Evolutionary conservation across 208 protist species (phyloP), one percentile per base, ranked within the genome.

Genomic region (Herpetomonas samuelpessoai): DNA sequence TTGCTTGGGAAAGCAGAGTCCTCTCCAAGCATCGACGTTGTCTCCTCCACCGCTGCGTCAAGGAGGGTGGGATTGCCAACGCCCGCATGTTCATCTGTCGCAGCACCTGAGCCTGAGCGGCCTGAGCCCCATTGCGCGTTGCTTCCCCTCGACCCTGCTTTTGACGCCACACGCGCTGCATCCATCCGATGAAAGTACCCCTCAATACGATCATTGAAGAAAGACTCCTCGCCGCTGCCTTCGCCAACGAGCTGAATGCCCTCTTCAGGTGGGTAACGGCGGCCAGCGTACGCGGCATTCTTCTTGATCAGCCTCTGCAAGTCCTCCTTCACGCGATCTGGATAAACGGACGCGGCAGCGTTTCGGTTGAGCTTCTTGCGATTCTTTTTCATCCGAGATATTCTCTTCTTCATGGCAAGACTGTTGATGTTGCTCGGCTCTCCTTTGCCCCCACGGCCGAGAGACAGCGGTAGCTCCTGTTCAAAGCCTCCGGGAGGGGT

Each of bases 401-500:
- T 26, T 48, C 25, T 46, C 66, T 49, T 39, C 30, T 9, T 14
- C 22, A 3, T 4, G 24, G 52, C 35, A 7, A 57, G 52, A 6
- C n/a, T 30, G 59, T 88, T 88, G 28, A 78, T 74, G 48, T 61
- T 81, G 68, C 81, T 88, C 45, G 77, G 45, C 48, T 71, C 58
- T 2, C 81, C 81, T 38, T 81, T 83, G 14, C 65, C 77, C 18
- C 50, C 65, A 3, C 65, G 59, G 25, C 81, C 81, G 51, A 88
- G 76, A 16, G 76, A 79, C 1, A 71, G 60, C 25, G 81, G 81
- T 19, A 84, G 67, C n/a, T 27, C 54, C 50, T 88, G 72, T 2
- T 77, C 70, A 47, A 88, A 83, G 14, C 81, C 81, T 1, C 81
- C 81, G 1, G 65, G 81, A 14, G 76, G 81, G 30, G 59, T 78